Evolutionary conservation across 2,329 filamentous ascomycete genomes (phyloP), one percentile per base, ranked within the genome.

Genomic region (Diaporthe destruens): DNA sequence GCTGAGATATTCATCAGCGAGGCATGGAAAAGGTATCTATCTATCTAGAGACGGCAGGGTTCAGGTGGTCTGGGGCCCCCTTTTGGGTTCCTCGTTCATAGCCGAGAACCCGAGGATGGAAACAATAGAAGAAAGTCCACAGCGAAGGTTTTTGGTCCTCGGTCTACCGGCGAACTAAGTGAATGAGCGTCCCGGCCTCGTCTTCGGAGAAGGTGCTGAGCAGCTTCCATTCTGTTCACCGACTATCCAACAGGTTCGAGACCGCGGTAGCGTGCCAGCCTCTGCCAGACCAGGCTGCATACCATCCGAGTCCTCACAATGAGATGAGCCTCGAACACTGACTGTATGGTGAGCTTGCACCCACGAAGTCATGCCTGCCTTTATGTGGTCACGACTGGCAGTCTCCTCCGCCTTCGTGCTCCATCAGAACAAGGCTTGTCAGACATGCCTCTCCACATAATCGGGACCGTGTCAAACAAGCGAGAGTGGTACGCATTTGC

Each of bases 1-100:
- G 42, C 36, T 47, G 6, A 32, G 53, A 44, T 42, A 53, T 53
- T 44, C 39, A 18, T 14, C 34, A 53, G 14, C 32, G 14, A 66
- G 61, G 61, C 47, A 39, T 51, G 47, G 61, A 66, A 66, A 66
- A 53, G 61, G 61, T 16, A 18, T 16, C 20, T 16, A 18, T 16
- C 20, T 16, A 18, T 16, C 25, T 14, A 51, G 23, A 44, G 47
- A 65, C 44, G 44, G 29, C 44, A 65, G 25, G 29, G 12, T 39
- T 5, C 6, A 11, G 12, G 61, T n/a, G n/a, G 7, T 53, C n/a
- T 25, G 44, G 12, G 16, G 47, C 32, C 47, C 39, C 14, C 14
- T 36, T 25, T 25, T 32, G 47, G 29, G 2, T 29, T 36, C 47
- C 18, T 44, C n/a, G 39, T 53, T 39, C 3, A 39, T 34, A 25